A percentile compares a stretch with the other conserved stretches of the same genome.
Conservation (phyloP, 179 eudicot species). For the Spergularia azorica region DNA sequence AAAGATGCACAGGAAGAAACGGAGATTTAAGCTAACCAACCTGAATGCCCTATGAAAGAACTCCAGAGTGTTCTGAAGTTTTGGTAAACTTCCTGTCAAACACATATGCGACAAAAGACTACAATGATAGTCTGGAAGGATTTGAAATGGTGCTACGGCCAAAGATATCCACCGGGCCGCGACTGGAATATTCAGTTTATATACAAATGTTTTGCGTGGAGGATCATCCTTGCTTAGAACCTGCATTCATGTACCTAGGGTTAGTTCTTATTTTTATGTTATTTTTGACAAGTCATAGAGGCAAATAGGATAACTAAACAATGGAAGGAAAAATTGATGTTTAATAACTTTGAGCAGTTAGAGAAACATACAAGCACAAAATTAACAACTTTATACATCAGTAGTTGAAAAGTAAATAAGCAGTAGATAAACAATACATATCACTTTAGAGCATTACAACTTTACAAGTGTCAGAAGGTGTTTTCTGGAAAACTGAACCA, state of each 20-base stretch:
- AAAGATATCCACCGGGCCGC: constrained; percentile 88
- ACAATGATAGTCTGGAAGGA: constrained; percentile 73
- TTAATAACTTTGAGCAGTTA: background rate
- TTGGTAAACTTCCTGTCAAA: constrained; percentile 57
- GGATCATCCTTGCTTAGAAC: constrained; percentile 88
- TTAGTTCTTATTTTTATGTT: too few species aligned
- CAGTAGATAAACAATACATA: background rate
- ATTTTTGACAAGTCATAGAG: too few species aligned
- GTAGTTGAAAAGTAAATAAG: background rate
- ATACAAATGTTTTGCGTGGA: constrained; percentile 81
- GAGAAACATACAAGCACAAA: background rate
- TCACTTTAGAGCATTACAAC: background rate
- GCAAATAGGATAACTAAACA: background rate
- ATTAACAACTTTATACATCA: background rate
- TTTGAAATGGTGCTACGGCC: constrained; percentile 93
- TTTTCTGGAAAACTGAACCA: background rate
- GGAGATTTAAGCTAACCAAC: constrained; percentile 34
- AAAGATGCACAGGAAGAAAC: background rate
- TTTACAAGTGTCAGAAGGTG: background rate
- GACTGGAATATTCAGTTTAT: constrained; percentile 76
- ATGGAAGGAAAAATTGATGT: background rate
- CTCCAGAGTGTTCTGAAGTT: constrained; percentile 67
- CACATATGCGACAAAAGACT: constrained; percentile 77
- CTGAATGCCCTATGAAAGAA: constrained; percentile 90
- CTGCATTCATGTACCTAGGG: constrained; percentile 36